Evolutionary conservation across 371 early-diverging fungal species (phyloP).

Genomic region (Mortierella sp.): DNA sequence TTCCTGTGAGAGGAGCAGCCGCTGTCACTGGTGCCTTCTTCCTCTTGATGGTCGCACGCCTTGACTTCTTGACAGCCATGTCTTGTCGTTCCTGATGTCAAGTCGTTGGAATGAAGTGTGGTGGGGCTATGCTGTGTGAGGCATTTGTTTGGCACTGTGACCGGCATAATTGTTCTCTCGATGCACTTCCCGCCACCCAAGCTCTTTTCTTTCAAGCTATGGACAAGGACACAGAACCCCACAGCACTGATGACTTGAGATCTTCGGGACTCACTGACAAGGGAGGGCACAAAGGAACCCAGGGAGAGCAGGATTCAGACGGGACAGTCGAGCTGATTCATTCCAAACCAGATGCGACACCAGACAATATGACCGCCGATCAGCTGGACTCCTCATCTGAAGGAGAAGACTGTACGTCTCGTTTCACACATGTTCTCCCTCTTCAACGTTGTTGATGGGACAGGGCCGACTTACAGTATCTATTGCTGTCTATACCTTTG

Average conservation of each 20-base stretch:
- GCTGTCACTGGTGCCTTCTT: slow-evolving; percentile 25
- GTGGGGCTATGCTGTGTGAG: too few relatives aligned
- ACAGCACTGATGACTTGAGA: background rate
- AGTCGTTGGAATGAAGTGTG: too few relatives aligned
- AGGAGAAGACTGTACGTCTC: slow-evolving; percentile 39
- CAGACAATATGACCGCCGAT: background rate
- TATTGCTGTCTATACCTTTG: background rate
- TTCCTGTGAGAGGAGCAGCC: background rate
- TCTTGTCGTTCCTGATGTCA: too few relatives aligned
- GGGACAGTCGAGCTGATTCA: background rate
- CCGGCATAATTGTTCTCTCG: too few relatives aligned
- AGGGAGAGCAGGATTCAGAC: too few relatives aligned
- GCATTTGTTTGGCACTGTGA: too few relatives aligned
- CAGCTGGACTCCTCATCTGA: slow-evolving; percentile 21
- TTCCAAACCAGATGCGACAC: background rate
- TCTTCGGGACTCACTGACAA: background rate
- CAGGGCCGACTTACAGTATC: background rate
- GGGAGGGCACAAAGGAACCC: background rate
- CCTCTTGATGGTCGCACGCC: slow-evolving; percentile 17
- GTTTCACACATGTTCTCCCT: too few relatives aligned
- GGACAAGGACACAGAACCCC: slow-evolving; percentile 1
- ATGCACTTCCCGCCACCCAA: too few relatives aligned
- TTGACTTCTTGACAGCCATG: slow-evolving; percentile 34
- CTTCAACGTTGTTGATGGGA: too few relatives aligned
- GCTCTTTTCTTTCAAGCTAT: too few relatives aligned